A percentile compares a stretch with the other conserved stretches of the same genome.
Evolutionary conservation across 768 basidiomycete species (phyloP).

Genomic region (Xerocomellus intermedius): DNA sequence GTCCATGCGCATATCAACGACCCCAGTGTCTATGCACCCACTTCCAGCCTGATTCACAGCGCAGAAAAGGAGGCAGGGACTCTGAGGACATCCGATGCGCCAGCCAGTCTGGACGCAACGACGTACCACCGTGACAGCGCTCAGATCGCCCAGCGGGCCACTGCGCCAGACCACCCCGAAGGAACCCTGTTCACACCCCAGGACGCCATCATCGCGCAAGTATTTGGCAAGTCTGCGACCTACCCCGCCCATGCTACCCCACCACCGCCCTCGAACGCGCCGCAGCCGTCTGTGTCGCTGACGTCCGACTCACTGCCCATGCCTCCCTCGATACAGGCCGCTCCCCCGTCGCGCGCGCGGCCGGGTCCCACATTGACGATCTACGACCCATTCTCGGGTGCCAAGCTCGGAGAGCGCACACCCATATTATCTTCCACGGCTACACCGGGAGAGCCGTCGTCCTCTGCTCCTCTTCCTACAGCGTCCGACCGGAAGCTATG

Average conservation of each 20-base stretch:
- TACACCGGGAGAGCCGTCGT: constrained; percentile 4
- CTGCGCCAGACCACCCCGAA: not conserved
- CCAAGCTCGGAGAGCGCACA: constrained; percentile 21
- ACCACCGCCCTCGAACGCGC: constrained; percentile 1
- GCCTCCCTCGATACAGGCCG: constrained; percentile 4
- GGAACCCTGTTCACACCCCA: constrained; percentile 50
- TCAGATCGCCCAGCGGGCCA: not conserved
- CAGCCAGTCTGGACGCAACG: constrained; percentile 4
- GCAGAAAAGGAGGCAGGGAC: constrained; percentile 10
- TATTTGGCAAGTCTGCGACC: constrained; percentile 14
- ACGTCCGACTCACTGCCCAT: constrained; percentile 17
- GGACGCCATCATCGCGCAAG: constrained; percentile 57
- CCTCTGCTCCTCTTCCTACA: constrained; percentile 5
- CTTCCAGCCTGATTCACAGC: constrained; percentile 17
- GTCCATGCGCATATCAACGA: constrained; percentile 26
- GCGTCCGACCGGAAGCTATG: constrained; percentile 54
- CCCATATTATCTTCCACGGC: constrained; percentile 7
- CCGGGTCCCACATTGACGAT: constrained; percentile 16
- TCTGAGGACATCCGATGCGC: constrained; percentile 9
- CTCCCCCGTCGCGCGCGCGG: not conserved
- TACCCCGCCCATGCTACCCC: not conserved
- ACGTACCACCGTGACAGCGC: not conserved
- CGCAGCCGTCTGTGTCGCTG: constrained; percentile 13
- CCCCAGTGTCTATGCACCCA: constrained; percentile 21
- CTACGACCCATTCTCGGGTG: constrained; percentile 36